Evolutionary conservation across 1,284 basidiomycete genomes (phyloP), one percentile per base, ranked within the genome.

Genomic region (Cryptococcus amylolentus): DNA sequence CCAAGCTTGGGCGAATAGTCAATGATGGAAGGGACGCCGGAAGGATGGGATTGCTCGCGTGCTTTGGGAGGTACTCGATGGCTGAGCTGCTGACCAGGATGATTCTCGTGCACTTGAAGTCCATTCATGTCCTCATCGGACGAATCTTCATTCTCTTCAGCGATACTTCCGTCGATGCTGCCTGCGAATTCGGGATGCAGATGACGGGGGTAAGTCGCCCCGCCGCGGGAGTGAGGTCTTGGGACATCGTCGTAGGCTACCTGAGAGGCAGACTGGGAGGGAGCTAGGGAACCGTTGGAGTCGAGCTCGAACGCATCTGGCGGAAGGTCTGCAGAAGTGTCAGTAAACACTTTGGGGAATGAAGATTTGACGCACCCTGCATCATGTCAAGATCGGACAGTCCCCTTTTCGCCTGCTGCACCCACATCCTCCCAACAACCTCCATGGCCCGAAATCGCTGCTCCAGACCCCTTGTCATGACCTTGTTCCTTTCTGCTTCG

Each of bases 241-340:
- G 57, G 56, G 13, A 49, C 46, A 47, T 75, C 73, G 28, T 72
- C 70, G 51, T 70, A 71, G 16, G 71, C 73, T 16, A 72, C 66
- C 57, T 77, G 72, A 4, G 76, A 78, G 3, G 76, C 76, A 14
- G 76, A 78, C 62, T 78, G 75, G 0, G 75, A 78, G 1, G 76
- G 76, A 1, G 75, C 75, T n/a, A 78, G 60, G 1, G 76, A 78
- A n/a, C 70, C 72, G 63, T 78, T 78, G 23, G 76, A 78, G 58
- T 78, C 74, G 49, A 76, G 62, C 62, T 78, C 76, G 57, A 61
- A 78, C 4, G 75, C 71, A 57, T 72, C 68, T 18, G 64, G 53
- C 10, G 65, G 67, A 23, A 71, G 66, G 40, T 71, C 68, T 62
- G 63, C 14, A 5, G 45, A 50, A 37, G 18, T 23, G 47, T 50